These are phyloP conservation scores for Begonia loranthoides DNA, from an alignment of 306 rosid genomes.

Conservation along the genomic window DNA sequence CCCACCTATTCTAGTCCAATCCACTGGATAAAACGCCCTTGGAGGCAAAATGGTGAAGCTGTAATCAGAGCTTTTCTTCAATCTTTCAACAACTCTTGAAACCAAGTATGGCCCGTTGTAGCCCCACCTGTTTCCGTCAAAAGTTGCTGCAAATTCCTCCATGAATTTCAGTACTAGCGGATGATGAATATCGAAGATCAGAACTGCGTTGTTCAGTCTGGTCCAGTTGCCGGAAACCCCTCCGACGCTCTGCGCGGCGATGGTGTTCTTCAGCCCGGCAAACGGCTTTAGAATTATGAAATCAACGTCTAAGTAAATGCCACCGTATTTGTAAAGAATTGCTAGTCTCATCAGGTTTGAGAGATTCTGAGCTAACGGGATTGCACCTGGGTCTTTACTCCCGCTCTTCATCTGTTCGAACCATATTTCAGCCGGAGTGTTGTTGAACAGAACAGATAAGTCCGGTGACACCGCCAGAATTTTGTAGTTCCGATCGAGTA, in stretches of 20 bases:
- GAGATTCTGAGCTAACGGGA: conserved; percentile 62
- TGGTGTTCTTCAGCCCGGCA: conserved; percentile 39
- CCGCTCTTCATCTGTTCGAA: conserved; percentile 36
- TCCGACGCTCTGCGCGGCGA: conserved; percentile 62
- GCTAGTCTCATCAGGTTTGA: conserved; percentile 64
- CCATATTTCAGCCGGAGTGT: conserved; percentile 60
- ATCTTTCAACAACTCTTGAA: conserved; percentile 50
- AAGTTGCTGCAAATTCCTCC: conserved; percentile 50
- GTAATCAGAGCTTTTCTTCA: conserved; percentile 14
- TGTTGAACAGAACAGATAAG: conserved; percentile 42
- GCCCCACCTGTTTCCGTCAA: conserved; percentile 80
- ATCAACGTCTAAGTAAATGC: conserved; percentile 60
- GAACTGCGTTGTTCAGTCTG: conserved; percentile 62
- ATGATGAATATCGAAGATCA: conserved; percentile 61
- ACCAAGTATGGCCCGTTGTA: conserved; percentile 82
- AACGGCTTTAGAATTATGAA: conserved; percentile 46
- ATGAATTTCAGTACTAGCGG: conserved; percentile 64
- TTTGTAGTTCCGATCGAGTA: conserved; percentile 40
- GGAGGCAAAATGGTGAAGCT: conserved; percentile 38
- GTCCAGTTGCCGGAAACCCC: conserved; percentile 38
- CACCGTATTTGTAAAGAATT: conserved; percentile 64
- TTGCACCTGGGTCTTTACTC: conserved; percentile 72
- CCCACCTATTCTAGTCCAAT: conserved; percentile 43
- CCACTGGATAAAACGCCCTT: conserved; percentile 47
- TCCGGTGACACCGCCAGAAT: conserved; percentile 50